Conservation (phyloP, 2,329 filamentous ascomycete genomes). For the Venturia effusa region DNA sequence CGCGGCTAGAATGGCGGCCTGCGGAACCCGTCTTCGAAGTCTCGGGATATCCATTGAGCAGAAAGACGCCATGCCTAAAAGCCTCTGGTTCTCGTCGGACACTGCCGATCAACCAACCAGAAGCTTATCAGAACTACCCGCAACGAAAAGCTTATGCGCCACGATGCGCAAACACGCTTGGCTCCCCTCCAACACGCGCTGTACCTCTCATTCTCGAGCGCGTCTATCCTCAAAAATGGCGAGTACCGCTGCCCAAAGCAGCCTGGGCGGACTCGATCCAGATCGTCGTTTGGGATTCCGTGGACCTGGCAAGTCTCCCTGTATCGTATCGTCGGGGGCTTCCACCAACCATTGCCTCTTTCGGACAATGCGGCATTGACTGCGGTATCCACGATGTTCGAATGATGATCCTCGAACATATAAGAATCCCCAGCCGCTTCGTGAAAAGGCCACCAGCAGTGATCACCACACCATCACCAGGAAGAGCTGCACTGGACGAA, state of each 20-base stretch:
- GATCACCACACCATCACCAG: neutral
- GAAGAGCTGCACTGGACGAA: neutral
- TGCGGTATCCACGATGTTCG: neutral
- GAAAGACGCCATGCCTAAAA: neutral
- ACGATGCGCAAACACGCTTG: neutral
- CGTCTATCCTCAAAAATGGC: neutral
- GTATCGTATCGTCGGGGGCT: neutral
- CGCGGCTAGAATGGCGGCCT: neutral
- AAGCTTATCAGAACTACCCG: neutral
- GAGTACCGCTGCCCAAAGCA: neutral
- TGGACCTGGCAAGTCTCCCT: neutral
- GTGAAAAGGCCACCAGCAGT: neutral
- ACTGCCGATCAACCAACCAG: neutral
- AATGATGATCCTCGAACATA: neutral
- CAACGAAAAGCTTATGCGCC: neutral
- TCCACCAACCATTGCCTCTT: neutral
- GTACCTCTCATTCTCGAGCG: neutral
- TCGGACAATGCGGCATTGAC: neutral
- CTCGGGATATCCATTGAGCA: neutral
- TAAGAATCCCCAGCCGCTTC: neutral
- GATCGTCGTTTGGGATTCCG: neutral
- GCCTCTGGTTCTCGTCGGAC: neutral
- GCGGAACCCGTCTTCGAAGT: neutral
- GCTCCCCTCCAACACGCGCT: neutral
- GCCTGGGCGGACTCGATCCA: neutral